Evolutionary conservation across 2,329 filamentous ascomycete genomes (phyloP).

Genomic region (Aspergillus quadrilineatus): DNA sequence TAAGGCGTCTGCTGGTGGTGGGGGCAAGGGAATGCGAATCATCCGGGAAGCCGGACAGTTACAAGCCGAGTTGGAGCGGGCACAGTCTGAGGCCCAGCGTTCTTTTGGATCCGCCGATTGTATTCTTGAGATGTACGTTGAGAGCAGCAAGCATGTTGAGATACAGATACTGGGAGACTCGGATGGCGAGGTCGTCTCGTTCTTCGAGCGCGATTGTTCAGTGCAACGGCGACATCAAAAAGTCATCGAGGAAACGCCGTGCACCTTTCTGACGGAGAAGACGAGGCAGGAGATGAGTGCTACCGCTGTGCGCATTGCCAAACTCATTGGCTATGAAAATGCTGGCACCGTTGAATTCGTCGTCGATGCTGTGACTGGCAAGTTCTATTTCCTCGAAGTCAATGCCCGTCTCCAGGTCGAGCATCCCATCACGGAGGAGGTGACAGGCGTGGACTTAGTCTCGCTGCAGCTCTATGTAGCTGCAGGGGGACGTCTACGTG

Average conservation of each 20-base stretch:
- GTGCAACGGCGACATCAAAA: constrained; percentile 55
- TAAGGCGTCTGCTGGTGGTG: constrained; percentile 51
- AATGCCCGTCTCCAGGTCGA: constrained; percentile 54
- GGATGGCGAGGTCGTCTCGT: constrained; percentile 1
- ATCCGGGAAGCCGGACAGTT: constrained; percentile 35
- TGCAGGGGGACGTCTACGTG: constrained; percentile 14
- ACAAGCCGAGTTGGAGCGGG: constrained; percentile 35
- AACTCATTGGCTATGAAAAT: constrained; percentile 41
- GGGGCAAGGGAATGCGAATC: constrained; percentile 47
- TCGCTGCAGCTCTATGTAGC: constrained; percentile 29
- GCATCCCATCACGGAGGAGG: constrained; percentile 46
- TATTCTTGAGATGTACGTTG: constrained; percentile 47
- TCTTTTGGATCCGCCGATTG: constrained; percentile 46
- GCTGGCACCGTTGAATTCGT: constrained; percentile 51
- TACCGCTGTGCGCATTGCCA: constrained; percentile 40
- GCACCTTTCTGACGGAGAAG: constrained; percentile 32
- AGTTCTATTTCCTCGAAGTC: constrained; percentile 52
- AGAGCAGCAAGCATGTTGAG: constrained; percentile 27
- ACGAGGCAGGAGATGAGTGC: constrained; percentile 38
- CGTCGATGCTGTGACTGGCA: constrained; percentile 37
- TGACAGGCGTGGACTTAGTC: constrained; percentile 37
- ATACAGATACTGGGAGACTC: constrained; percentile 8
- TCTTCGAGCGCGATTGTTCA: constrained; percentile 52
- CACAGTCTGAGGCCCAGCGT: constrained; percentile 41
- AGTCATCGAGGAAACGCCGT: constrained; percentile 51